These are phyloP conservation scores for Suillus subluteus DNA, from an alignment of 768 basidiomycete genomes.

Conservation along the genomic window DNA sequence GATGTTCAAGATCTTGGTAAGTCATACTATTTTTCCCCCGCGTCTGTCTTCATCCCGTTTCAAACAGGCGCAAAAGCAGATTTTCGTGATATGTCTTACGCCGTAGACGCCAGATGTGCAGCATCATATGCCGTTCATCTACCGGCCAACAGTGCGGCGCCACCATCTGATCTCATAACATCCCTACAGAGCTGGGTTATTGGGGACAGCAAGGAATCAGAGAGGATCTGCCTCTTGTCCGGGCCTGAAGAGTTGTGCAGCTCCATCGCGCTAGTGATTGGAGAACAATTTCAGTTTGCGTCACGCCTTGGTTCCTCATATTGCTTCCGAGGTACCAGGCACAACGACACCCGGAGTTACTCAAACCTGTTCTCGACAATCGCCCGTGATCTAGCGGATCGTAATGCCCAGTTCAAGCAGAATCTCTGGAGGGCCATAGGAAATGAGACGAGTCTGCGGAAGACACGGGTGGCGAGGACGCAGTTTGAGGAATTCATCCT, in stretches of 20 bases:
- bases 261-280: conserved; percentile 33
- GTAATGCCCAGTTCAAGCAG: conserved; percentile 27
- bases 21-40: neutral
- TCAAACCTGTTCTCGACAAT: conserved; percentile 36
- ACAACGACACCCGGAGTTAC: conserved; percentile 15
- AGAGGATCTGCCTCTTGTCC: conserved; percentile 28
- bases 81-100: conserved; percentile 25
- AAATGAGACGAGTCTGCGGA: conserved; percentile 13
- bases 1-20: neutral
- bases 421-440: conserved; percentile 20
- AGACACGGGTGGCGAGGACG: conserved; percentile 28
- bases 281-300: conserved; percentile 28
- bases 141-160: neutral
- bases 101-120: conserved; percentile 22
- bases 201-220: conserved; percentile 13
- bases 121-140: neutral
- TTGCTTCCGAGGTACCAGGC: conserved; percentile 28
- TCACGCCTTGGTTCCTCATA: conserved; percentile 35
- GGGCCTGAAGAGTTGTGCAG: conserved; percentile 35
- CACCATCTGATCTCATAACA: neutral
- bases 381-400: conserved; percentile 35
- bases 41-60: neutral
- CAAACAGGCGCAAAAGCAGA: conserved; percentile 14
- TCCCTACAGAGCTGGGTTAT: conserved; percentile 17
- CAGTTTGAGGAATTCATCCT: conserved; percentile 28